Evolutionary conservation across 805 yeast species (phyloP), one percentile per base, ranked within the genome.

Genomic region (Komagataella kurtzmanii): DNA sequence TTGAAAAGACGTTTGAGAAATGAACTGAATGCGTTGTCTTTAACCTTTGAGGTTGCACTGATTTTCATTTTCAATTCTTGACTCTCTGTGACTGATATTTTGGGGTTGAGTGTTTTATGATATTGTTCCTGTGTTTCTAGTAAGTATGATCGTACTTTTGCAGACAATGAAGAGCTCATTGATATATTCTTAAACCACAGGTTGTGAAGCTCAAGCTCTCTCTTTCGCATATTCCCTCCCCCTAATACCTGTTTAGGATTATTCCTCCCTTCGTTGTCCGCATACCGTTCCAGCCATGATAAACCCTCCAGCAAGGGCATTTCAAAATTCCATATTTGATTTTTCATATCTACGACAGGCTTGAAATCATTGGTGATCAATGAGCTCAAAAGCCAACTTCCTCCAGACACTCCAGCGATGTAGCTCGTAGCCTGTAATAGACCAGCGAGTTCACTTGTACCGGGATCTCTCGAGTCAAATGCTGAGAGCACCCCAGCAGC

Each of bases 381-480:
- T 18, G 77, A 74, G 47, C 83, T 75, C 1, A 83, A 76, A 7
- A 81, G 63, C 89, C 90, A 83, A 48, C 83, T 75, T 0, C 89
- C 90, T 1, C 89, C 89, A 2, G 88, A 81, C 1, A 81, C 73
- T 0, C 88, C 88, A 0, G 79, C 74, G 8, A 83, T 67, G 59
- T 83, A 83, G 14, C 75, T 66, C 0, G 80, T 54, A 6, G 77
- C 65, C 57, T 82, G 86, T 18, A 77, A 62, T 8, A 83, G 51
- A 0, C 84, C 84, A 19, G 77, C 77, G 17, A 79, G 55, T 40
- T 62, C 66, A n/a, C 70, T 57, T 2, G 72, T 46, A 6, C 64
- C 61, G 0, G 69, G 61, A 3, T 76, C 72, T 50, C 83, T 61
- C 10, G 51, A 53, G 57, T 80, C 86, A 49, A 73, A 64, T 0